Conservation (phyloP, 768 basidiomycete species). For the Boletus rex-veris region DNA sequence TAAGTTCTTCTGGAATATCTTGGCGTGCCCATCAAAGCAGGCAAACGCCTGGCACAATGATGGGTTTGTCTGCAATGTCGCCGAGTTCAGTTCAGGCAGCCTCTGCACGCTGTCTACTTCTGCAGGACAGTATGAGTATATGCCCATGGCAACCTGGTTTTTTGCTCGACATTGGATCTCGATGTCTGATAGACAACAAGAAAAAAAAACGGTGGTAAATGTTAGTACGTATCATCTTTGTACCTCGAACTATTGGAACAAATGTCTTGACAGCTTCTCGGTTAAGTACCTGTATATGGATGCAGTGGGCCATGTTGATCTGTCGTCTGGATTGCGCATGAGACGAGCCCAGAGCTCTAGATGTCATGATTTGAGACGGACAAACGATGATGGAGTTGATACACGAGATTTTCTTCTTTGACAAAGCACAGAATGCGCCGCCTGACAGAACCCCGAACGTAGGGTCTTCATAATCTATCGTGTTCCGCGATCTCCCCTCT, state of each 20-base stretch:
- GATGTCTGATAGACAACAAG: conserved; percentile 53
- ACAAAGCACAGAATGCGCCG: conserved; percentile 86
- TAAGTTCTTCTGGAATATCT: conserved; percentile 55
- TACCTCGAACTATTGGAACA: too few species aligned
- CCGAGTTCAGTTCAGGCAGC: conserved; percentile 55
- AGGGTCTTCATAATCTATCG: conserved; percentile 87
- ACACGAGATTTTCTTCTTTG: conserved; percentile 73
- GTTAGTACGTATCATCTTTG: conserved; percentile 32
- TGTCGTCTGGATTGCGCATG: too few species aligned
- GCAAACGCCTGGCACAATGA: conserved; percentile 36
- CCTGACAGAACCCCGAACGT: conserved; percentile 94
- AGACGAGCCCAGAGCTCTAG: too few species aligned
- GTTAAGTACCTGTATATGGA: too few species aligned
- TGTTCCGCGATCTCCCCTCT: conserved; percentile 78
- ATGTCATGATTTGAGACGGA: too few species aligned
- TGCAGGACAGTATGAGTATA: conserved; percentile 79
- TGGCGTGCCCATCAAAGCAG: conserved; percentile 51
- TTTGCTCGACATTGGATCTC: conserved; percentile 27
- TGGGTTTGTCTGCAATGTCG: conserved; percentile 50
- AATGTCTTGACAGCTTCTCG: too few species aligned
- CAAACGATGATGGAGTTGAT: too few species aligned
- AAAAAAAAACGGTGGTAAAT: conserved; percentile 75
- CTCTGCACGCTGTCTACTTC: conserved; percentile 61
- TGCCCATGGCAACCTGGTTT: conserved; percentile 46
- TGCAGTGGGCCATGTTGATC: too few species aligned